phyloP scores from a whole-genome alignment of 2,329 filamentous ascomycete species.

The Trichoderma guizhouense region DNA sequence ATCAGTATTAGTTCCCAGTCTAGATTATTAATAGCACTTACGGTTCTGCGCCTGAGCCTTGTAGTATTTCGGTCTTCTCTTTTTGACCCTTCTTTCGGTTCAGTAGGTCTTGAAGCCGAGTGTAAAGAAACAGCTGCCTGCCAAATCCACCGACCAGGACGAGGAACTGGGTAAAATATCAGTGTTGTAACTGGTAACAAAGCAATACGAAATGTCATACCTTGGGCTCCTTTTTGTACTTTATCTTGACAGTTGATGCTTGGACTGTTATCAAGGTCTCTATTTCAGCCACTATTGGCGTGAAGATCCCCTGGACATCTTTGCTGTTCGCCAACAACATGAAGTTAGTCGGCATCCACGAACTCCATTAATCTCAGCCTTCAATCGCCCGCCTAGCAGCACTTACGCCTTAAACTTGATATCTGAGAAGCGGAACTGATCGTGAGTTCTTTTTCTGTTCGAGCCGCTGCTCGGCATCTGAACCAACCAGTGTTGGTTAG shows the following conservation, averaged over 20 bases:
- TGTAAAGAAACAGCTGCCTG: conserved; percentile 29
- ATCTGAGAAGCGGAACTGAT: not conserved
- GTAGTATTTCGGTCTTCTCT: conserved; percentile 27
- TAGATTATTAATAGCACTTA: conserved; percentile 23
- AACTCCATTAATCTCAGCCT: not conserved
- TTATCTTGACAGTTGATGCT: conserved; percentile 17
- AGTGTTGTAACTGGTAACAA: not conserved
- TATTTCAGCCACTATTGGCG: conserved; percentile 24
- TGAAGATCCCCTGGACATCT: conserved; percentile 26
- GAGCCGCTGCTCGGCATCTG: conserved; percentile 19
- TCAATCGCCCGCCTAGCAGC: too few relatives aligned
- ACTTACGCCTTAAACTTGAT: conserved; percentile 2
- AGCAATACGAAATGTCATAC: conserved; percentile 19
- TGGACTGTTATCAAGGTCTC: conserved; percentile 27
- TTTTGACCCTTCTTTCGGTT: not conserved
- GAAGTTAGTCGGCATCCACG: not conserved
- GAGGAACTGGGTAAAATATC: conserved; percentile 30
- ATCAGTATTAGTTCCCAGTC: not conserved
- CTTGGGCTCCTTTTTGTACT: conserved; percentile 24
- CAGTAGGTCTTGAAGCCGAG: conserved; percentile 15
- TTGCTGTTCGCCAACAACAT: conserved; percentile 4
- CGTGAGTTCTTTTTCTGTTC: not conserved
- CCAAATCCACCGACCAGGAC: conserved; percentile 41
- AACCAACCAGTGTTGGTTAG: conserved; percentile 19
- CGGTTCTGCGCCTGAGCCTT: conserved; percentile 31